phyloP scores from a whole-genome alignment of 805 yeast species.

The Candida incommunis region DNA sequence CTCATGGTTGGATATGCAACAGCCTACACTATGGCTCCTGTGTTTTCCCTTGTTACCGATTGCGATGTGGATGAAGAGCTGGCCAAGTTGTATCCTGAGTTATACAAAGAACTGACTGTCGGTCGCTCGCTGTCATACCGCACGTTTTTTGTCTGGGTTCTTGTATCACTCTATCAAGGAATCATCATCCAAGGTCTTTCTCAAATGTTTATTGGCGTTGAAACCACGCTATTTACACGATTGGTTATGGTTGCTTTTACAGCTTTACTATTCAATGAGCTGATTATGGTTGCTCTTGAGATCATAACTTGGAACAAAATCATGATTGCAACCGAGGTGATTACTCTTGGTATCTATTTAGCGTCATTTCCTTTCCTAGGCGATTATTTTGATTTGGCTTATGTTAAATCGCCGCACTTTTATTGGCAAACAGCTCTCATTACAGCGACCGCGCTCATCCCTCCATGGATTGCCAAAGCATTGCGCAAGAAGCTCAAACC shows the following conservation, averaged over 20 bases:
- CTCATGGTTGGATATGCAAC: conserved; percentile 98
- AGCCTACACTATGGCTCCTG: conserved; percentile 95
- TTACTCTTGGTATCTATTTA: conserved; percentile 53
- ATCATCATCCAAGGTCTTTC: conserved; percentile 67
- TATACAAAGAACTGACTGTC: conserved; percentile 79
- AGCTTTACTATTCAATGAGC: conserved; percentile 67
- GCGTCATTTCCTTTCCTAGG: conserved; percentile 69
- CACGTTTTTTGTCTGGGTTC: conserved; percentile 85
- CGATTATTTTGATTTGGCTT: conserved; percentile 73
- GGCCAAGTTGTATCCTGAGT: conserved; percentile 84
- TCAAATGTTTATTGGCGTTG: conserved; percentile 59
- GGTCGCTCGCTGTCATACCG: conserved; percentile 77
- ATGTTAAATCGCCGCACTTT: conserved; percentile 43
- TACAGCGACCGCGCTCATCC: conserved; percentile 57
- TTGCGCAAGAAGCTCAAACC: conserved; percentile 70
- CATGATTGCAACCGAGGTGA: conserved; percentile 60
- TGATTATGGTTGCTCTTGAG: conserved; percentile 86
- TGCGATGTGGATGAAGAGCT: conserved; percentile 81
- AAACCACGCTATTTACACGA: conserved; percentile 35
- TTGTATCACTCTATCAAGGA: conserved; percentile 86
- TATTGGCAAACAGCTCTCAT: conserved; percentile 57
- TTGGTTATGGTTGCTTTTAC: conserved; percentile 86
- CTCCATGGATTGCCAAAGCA: conserved; percentile 78
- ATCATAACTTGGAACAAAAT: conserved; percentile 79
- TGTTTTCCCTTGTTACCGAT: conserved; percentile 81